Evolutionary conservation across 2,329 filamentous ascomycete genomes (phyloP), one percentile per base, ranked within the genome.

Genomic region (Microdochium paspali): DNA sequence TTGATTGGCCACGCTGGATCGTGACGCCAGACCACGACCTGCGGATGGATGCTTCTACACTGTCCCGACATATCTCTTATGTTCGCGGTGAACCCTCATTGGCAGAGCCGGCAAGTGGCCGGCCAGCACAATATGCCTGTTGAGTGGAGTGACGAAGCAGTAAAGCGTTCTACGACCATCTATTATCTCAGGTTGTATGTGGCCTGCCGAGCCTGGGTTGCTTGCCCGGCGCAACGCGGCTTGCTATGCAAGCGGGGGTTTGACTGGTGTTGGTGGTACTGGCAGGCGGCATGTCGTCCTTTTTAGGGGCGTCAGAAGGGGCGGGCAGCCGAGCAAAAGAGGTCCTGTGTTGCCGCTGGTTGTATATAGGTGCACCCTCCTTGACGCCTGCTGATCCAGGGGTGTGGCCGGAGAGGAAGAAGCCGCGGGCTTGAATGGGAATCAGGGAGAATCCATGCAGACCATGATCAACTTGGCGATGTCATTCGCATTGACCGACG

Each of bases 401-500:
- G 35, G 35, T 18, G 35, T 15, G 35, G 12, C 15, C 5, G 6
- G 12, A 20, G 18, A 18, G 31, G 10, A n/a, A 18, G 6, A 18
- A n/a, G 10, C n/a, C n/a, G 31, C 10, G 10, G 31, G 6, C 18
- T 35, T 28, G 26, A 20, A 40, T 40, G 35, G 35, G 18, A 40
- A 40, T 21, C 35, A 20, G 23, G 35, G 35, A 40, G 13, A 40
- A 21, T 12, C 35, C 35, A 40, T 40, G 35, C 35, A n/a, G 23
- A 20, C 18, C 18, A 12, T 40, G 35, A 21, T 40, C 35, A 20
- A 12, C 35, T 40, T 40, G 35, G 35, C 35, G 35, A 40, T 40
- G 35, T 40, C 35, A 40, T 40, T 40, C 35, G 35, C 35, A 40
- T 40, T 40, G 35, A 40, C 35, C 35, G 35, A 40, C 23, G 35